Conservation (phyloP, 108 stramenopile genomes). For the Seminavis robusta region DNA sequence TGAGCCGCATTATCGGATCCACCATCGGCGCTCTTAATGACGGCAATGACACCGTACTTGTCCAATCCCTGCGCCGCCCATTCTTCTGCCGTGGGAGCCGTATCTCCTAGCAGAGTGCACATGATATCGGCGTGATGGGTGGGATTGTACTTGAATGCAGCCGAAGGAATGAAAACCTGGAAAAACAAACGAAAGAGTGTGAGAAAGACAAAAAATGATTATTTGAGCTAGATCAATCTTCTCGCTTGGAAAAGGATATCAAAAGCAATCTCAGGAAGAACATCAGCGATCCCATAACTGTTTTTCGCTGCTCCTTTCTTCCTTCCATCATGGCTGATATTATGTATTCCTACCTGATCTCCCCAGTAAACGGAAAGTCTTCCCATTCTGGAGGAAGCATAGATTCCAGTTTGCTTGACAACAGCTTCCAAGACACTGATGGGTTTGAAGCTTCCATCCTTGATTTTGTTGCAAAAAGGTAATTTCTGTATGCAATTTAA, state of each 20-base stretch:
- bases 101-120: constrained; percentile 89
- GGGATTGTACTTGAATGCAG: constrained; percentile 72
- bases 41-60: constrained; percentile 98
- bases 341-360: no score
- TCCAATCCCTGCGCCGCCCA: constrained; percentile 93
- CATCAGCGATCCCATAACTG: no score
- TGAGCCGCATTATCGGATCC: constrained; percentile 90
- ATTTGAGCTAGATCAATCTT: no score
- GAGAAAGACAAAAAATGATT: no score
- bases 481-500: constrained; percentile 64
- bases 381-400: constrained; percentile 90
- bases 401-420: constrained; percentile 95
- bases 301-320: no score
- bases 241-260: no score
- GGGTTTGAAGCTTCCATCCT: constrained; percentile 55
- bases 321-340: no score
- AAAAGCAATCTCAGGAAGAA: no score
- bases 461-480: constrained; percentile 60
- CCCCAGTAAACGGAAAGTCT: constrained; percentile 98
- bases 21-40: constrained; percentile 44
- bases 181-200: no score
- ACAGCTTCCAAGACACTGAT: constrained; percentile 97
- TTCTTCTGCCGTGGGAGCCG: constrained; percentile 83
- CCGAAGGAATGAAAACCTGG: constrained; percentile 94
- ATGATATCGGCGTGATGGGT: constrained; percentile 96